A percentile compares a stretch with the other conserved stretches of the same genome.
These are phyloP conservation scores for Amorphotheca resinae DNA, from an alignment of 495 filamentous ascomycete species.

Conservation along the genomic window DNA sequence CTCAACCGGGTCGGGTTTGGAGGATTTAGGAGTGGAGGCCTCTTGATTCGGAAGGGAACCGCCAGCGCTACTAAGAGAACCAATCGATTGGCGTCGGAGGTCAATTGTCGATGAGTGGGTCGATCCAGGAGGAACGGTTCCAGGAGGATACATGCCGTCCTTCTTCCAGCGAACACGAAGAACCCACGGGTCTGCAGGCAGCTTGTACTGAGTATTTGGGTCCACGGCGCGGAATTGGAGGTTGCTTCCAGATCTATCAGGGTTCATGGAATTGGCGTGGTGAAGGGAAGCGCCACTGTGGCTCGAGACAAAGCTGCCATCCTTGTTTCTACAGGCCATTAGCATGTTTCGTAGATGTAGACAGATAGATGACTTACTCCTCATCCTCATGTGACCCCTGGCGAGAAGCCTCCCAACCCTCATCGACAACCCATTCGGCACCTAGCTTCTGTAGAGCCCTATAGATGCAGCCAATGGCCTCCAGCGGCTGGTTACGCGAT, in stretches of 20 bases:
- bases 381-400: slow-evolving; percentile 8
- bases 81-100: slow-evolving; percentile 19
- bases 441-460: slow-evolving; percentile 77
- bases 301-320: slow-evolving; percentile 17
- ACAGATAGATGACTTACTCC: slow-evolving; percentile 4
- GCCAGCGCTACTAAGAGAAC: slow-evolving; percentile 26
- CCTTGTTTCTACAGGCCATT: slow-evolving; percentile 8
- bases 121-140: slow-evolving; percentile 17
- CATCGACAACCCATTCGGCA: slow-evolving; percentile 63
- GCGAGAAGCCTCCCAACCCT: slow-evolving; percentile 31
- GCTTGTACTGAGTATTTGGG: slow-evolving; percentile 45
- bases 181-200: slow-evolving; percentile 92
- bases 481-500: slow-evolving; percentile 81
- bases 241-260: slow-evolving; percentile 6
- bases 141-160: slow-evolving; percentile 48
- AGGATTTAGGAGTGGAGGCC: slow-evolving; percentile 11
- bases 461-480: slow-evolving; percentile 89
- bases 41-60: slow-evolving; percentile 17
- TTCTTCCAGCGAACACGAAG: slow-evolving; percentile 82
- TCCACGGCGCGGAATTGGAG: slow-evolving; percentile 14
- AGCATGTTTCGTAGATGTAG: background rate
- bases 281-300: slow-evolving; percentile 21
- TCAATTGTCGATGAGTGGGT: slow-evolving; percentile 21
- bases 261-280: slow-evolving; percentile 24
- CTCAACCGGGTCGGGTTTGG: slow-evolving; percentile 33